These are phyloP conservation scores for Saposhnikovia divaricata DNA, from an alignment of 129 eudicot species.

Conservation along the genomic window DNA sequence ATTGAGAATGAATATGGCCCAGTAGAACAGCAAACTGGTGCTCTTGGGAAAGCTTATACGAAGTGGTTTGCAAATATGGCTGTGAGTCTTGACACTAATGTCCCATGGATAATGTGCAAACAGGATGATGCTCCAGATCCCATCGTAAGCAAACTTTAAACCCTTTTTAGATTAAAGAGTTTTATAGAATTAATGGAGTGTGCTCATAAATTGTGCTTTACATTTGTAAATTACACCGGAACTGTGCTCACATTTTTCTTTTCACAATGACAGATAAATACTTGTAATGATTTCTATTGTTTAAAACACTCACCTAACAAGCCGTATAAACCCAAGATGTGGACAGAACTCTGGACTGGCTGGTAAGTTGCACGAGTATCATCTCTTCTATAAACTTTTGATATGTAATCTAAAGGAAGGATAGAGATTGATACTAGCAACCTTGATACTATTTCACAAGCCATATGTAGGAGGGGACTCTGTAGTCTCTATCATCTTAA, in stretches of 20 bases:
- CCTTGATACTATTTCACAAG: neutral
- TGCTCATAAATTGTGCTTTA: neutral
- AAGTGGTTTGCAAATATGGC: slow-evolving; percentile 91
- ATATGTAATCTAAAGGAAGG: neutral
- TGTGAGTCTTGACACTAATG: slow-evolving; percentile 50
- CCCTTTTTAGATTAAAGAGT: neutral
- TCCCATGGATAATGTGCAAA: slow-evolving; percentile 97
- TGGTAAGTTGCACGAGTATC: slow-evolving; percentile 36
- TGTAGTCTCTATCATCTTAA: neutral
- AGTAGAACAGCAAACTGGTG: slow-evolving; percentile 72
- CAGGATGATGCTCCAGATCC: slow-evolving; percentile 87
- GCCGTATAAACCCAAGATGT: slow-evolving; percentile 85
- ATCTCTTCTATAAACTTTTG: neutral
- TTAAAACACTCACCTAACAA: slow-evolving; percentile 61
- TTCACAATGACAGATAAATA: slow-evolving; percentile 61
- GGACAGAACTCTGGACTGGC: slow-evolving; percentile 90
- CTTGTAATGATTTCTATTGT: slow-evolving; percentile 96
- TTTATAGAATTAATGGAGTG: neutral
- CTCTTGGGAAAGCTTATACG: slow-evolving; percentile 79
- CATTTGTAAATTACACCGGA: neutral
- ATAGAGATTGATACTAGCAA: neutral
- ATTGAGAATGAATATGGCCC: slow-evolving; percentile 91
- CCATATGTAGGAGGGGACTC: neutral
- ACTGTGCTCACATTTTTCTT: neutral
- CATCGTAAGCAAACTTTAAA: slow-evolving; percentile 35